These are phyloP conservation scores for Allomyces macrogynus DNA, from an alignment of 192 early-diverging fungal genomes.

Conservation along the genomic window DNA sequence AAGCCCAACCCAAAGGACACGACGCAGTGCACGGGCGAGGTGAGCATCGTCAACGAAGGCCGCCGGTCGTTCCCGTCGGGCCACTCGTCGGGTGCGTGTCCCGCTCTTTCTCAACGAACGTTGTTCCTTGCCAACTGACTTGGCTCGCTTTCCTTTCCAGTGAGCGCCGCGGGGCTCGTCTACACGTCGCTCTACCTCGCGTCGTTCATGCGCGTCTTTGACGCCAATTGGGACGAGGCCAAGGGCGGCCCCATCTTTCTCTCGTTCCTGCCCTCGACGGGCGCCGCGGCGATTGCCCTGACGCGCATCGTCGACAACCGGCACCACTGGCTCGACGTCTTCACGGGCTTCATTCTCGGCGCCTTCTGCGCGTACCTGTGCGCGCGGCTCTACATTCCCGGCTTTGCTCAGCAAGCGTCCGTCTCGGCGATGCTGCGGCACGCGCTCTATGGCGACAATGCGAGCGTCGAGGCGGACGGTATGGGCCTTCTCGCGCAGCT, in stretches of 20 bases:
- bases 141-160: too few relatives aligned
- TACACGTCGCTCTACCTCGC: background rate
- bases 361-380: background rate
- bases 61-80: constrained; percentile 24
- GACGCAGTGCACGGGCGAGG: background rate
- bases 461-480: too few relatives aligned
- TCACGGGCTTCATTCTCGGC: background rate
- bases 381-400: background rate
- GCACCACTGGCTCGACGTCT: constrained; percentile 1
- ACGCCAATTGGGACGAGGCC: background rate
- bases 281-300: background rate
- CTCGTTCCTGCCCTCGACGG: background rate
- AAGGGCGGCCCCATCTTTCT: background rate
- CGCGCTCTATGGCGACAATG: too few relatives aligned
- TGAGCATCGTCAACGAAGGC: constrained; percentile 14
- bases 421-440: too few relatives aligned
- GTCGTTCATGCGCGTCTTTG: background rate
- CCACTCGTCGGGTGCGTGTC: constrained; percentile 15
- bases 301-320: background rate
- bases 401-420: background rate
- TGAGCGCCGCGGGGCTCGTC: background rate
- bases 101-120: too few relatives aligned
- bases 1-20: constrained; percentile 1
- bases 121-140: too few relatives aligned
- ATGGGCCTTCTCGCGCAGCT: too few relatives aligned